A percentile compares a stretch with the other conserved stretches of the same genome.
phyloP scores from a whole-genome alignment of 192 early-diverging fungal species.

The Dissophora ornata region DNA sequence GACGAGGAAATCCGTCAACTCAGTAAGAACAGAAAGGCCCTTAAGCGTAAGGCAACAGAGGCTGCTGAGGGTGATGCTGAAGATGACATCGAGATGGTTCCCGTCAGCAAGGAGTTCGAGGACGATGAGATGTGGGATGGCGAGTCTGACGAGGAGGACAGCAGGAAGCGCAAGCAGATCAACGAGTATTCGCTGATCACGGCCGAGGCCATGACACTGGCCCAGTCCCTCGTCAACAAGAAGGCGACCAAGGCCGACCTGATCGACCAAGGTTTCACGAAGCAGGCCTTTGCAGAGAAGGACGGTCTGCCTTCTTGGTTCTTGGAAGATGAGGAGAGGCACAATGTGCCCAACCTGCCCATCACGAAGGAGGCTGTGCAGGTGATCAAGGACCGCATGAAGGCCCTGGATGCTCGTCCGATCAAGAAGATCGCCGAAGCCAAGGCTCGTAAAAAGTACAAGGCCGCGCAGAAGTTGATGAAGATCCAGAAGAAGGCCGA shows the following conservation, averaged over 20 bases:
- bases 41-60: constrained; percentile 68
- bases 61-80: constrained; percentile 54
- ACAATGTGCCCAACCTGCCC: constrained; percentile 90
- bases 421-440: constrained; percentile 99
- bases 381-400: constrained; percentile 82
- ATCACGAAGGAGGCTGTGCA: constrained; percentile 97
- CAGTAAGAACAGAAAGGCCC: constrained; percentile 36
- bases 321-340: constrained; percentile 87
- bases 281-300: constrained; percentile 88
- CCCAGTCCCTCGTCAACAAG: constrained; percentile 83
- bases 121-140: constrained; percentile 71
- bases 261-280: constrained; percentile 93
- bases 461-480: constrained; percentile 75
- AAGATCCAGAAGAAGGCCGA: constrained; percentile 92
- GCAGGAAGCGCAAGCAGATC: constrained; percentile 59
- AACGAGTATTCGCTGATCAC: constrained; percentile 75
- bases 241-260: constrained; percentile 82
- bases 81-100: constrained; percentile 71
- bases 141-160: constrained; percentile 66
- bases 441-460: constrained; percentile 92
- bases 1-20: constrained; percentile 48
- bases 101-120: constrained; percentile 52
- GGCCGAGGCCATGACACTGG: constrained; percentile 91
- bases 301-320: constrained; percentile 93
- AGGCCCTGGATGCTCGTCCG: constrained; percentile 94